Evolutionary conservation across 768 basidiomycete genomes (phyloP), one percentile per base, ranked within the genome.

Genomic region (Lepiota venenata): DNA sequence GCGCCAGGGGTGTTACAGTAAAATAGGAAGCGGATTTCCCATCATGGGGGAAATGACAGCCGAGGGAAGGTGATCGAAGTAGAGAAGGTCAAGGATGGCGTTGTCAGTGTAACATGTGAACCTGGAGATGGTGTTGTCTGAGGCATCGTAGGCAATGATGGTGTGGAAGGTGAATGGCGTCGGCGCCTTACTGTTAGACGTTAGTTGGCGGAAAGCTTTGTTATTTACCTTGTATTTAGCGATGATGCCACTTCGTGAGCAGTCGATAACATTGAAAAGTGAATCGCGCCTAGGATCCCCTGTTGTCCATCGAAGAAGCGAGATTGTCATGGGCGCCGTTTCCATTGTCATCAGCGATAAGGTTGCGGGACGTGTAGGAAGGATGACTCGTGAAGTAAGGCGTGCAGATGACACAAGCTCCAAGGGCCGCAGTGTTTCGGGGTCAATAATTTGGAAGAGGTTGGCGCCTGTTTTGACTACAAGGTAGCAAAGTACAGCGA

Each of bases 61-160:
- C 5, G 25, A 25, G 8, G 36, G 52, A 37, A 53, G 38, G 36
- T 45, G 36, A 45, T 46, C 44, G 35, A 53, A 36, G 10, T 53
- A 53, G 44, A 53, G 44, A 6, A 46, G 36, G 27, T 53, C 16
- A 20, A 53, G 52, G 20, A 53, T 39, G 22, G 44, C 7, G 36
- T 53, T 53, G 5, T 43, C 47, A 9, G 20, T 10, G 44, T 53
- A 53, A 35, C 21, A 39, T 46, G 52, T 12, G 21, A 46, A 35
- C 16, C 46, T 43, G 44, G 46, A n/a, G 29, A 45, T 53, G 21
- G 46, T 53, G 36, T 21, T 15, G 9, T 39, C 37, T 12, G 44
- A 45, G 15, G 43, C 39, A 15, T 53, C 52, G 52, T 53, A 46
- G 29, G 44, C 52, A n/a, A n/a, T n/a, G n/a, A n/a, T n/a, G n/a